Evolutionary conservation across 441 rosid genomes (phyloP), one percentile per base, ranked within the genome.

Genomic region (Populus tomentosa): DNA sequence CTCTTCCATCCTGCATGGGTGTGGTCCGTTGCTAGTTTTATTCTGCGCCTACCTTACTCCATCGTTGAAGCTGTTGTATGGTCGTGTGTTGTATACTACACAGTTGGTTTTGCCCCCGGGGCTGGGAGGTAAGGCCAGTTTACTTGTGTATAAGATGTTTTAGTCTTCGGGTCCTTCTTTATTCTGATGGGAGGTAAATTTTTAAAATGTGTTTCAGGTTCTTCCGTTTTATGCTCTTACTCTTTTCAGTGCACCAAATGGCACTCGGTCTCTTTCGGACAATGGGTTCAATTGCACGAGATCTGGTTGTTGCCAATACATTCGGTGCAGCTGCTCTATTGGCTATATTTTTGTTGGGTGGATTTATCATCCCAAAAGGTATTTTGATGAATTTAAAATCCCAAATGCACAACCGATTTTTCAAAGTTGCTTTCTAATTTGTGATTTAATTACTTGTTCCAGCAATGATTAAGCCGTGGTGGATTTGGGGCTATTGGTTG

Each of bases 1-100:
- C 84, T 82, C 38, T 93, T 95, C 82, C 96, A 93, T 86, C 98
- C 99, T 74, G 94, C 97, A 78, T 93, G 98, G 99, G 87, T 92
- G 0, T 93, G 98, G 98, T 91, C 95, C 73, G 1, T 85, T 24
- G 87, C 92, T 75, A 92, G 97, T 78, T 93, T 94, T 90, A 50
- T 93, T 28, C 83, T 93, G 73, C 97, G 99, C 30, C 77, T 93
- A 77, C 99, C 99, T 67, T 95, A 93, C 81, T 95, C 99, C 68
- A 8, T 88, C 73, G 46, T 93, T 76, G 99, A 93, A 85, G 86
- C 99, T 77, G 81, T 91, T 77, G 95, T 93, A 5, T 95, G 99
- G 99, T 89, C 93, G 75, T 81, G 85, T 74, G 90, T 95, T 50
- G 97, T 91, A 24, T 95, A 93, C 87, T 95, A 90, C 77, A 85